Base-by-base conservation (phyloP, 352 stramenopile genomes). In the Pythium coloratum region DNA sequence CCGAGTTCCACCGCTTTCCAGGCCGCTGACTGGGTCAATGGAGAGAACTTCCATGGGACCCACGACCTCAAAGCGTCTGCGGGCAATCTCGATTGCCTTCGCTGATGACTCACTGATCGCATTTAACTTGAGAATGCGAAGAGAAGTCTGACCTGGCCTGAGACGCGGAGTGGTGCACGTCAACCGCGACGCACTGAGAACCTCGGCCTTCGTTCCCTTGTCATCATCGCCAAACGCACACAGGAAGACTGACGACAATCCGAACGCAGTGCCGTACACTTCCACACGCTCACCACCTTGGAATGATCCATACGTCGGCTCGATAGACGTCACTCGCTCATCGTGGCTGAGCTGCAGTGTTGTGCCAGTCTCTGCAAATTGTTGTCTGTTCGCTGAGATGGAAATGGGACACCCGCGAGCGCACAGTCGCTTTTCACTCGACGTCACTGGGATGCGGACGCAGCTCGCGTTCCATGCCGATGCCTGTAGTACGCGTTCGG, bases 381-480 rank as follows among this genome's bases (percentile, higher is more conserved):
- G 53, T 33, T 72, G 66, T 42, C 51, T 53, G 20, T 60, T 72
- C 3, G 42, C 59, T 1, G 66, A 72, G 10, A 72, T 46, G 0
- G 36, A 20, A 28, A 72, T 42, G 0, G 20, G 36, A 26, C 66
- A 72, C 38, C 33, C 18, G 0, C n/a, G n/a, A 2, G 38, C n/a
- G 38, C 59, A 71, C 5, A 55, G 20, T 4, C 30, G 36, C 20
- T 71, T 44, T n/a, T 63, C 54, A 6, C 6, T n/a, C 6, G 18
- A 9, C 1, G 59, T 55, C 32, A 71, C 33, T 24, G 32, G 3
- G 16, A 71, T 13, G 16, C 65, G 44, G 18, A 71, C 26, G 32
- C 65, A 71, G 28, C 51, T 71, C 10, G 36, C 20, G 40, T 72
- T 72, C 66, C 44, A 67, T 12, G 40, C 6, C 1, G 44, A 63